These are phyloP conservation scores for Ascochyta viciae-villosae DNA, from an alignment of 2,329 filamentous ascomycete genomes.

Conservation along the genomic window DNA sequence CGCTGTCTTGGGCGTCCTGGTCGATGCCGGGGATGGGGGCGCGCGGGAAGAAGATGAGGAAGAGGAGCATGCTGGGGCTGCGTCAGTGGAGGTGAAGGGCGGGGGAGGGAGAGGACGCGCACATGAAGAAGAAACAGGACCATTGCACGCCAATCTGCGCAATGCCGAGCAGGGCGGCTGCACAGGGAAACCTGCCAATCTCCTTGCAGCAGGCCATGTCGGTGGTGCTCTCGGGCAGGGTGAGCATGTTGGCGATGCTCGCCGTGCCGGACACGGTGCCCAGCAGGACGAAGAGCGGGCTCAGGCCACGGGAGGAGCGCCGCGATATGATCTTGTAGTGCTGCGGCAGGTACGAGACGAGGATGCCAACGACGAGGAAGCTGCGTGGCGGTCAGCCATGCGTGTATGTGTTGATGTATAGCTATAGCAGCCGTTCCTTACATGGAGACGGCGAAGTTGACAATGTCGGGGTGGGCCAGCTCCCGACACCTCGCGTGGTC, in stretches of 20 bases:
- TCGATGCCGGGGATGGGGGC: slow-evolving; percentile 31
- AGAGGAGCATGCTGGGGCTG: slow-evolving; percentile 77
- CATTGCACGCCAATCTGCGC: slow-evolving; percentile 91
- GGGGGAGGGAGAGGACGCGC: slow-evolving; percentile 12
- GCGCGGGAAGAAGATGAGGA: slow-evolving; percentile 83
- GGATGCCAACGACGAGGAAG: slow-evolving; percentile 83
- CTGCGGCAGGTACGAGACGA: slow-evolving; percentile 93
- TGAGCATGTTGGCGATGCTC: slow-evolving; percentile 90
- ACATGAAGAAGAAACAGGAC: slow-evolving; percentile 93
- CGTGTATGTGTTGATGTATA: background rate
- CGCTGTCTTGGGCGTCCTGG: slow-evolving; percentile 32
- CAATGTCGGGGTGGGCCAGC: slow-evolving; percentile 59
- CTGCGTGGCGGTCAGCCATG: slow-evolving; percentile 45
- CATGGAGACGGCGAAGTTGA: slow-evolving; percentile 63
- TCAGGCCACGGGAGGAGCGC: slow-evolving; percentile 90
- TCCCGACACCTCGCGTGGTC: slow-evolving; percentile 53
- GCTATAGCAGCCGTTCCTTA: slow-evolving; percentile 41
- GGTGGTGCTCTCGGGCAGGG: slow-evolving; percentile 79
- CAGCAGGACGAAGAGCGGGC: slow-evolving; percentile 93
- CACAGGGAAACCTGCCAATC: slow-evolving; percentile 81
- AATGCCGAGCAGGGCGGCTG: slow-evolving; percentile 85
- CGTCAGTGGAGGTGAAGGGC: slow-evolving; percentile 19
- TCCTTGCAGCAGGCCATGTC: slow-evolving; percentile 88
- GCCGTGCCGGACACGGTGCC: slow-evolving; percentile 88
- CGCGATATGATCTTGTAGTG: slow-evolving; percentile 89